phyloP scores from a whole-genome alignment of 495 filamentous ascomycete genomes.

The Hyaloscypha bicolor region DNA sequence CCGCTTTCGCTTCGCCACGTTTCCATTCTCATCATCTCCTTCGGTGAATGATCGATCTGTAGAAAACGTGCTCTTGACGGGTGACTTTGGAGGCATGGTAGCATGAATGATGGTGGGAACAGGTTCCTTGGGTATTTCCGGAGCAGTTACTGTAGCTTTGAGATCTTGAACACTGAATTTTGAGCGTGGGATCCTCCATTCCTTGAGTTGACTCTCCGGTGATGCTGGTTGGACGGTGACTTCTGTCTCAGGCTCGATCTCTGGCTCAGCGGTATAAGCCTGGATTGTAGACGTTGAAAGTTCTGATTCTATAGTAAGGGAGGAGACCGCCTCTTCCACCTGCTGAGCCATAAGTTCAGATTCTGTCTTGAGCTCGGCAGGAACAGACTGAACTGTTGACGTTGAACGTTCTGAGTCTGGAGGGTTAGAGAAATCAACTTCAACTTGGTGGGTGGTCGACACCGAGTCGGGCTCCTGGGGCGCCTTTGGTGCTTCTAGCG shows the following conservation, averaged over 20 bases:
- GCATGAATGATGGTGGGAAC: not conserved
- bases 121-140: not conserved
- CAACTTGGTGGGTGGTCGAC: not conserved
- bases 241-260: not conserved
- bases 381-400: not conserved
- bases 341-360: not conserved
- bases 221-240: not conserved
- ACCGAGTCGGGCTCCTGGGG: not conserved
- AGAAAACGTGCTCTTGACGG: slow-evolving; percentile 30
- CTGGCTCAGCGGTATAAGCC: not conserved
- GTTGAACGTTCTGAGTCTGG: not conserved
- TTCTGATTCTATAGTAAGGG: not conserved
- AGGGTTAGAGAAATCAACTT: not conserved
- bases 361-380: not conserved
- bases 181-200: slow-evolving; percentile 45
- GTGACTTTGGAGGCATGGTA: slow-evolving; percentile 24
- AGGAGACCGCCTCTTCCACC: not conserved
- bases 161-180: slow-evolving; percentile 52
- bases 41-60: slow-evolving; percentile 18
- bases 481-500: not conserved
- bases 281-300: slow-evolving; percentile 1
- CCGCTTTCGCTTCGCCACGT: slow-evolving; percentile 39
- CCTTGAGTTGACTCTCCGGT: not conserved
- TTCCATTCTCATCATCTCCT: slow-evolving; percentile 16
- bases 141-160: slow-evolving; percentile 16